Percentiles rank a stretch among this genome's conserved stretches.
Evolutionary conservation across 495 filamentous ascomycete species (phyloP).

Genomic region (Extremus antarcticus): DNA sequence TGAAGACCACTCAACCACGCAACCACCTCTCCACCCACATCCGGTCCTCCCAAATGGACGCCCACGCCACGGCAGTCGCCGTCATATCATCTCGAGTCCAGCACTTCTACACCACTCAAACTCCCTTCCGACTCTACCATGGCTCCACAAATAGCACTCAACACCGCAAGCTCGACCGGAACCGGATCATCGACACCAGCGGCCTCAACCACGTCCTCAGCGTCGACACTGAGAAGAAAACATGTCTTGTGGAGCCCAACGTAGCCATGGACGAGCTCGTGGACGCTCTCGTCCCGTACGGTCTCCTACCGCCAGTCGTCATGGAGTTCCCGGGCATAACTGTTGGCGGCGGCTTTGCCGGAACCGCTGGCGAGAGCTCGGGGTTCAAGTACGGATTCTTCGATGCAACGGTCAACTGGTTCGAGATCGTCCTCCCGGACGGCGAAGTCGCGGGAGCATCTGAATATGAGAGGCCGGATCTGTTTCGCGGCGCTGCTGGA

Average conservation of each 20-base stretch:
- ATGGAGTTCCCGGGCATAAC: slow-evolving; percentile 57
- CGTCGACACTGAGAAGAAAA: slow-evolving; percentile 31
- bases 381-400: slow-evolving; percentile 52
- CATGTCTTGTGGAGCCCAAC: slow-evolving; percentile 50
- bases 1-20: not conserved
- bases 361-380: slow-evolving; percentile 49
- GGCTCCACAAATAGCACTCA: slow-evolving; percentile 23
- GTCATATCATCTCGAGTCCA: slow-evolving; percentile 8
- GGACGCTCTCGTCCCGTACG: slow-evolving; percentile 39
- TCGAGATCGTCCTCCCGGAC: slow-evolving; percentile 51
- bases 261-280: slow-evolving; percentile 55
- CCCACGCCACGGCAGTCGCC: slow-evolving; percentile 6
- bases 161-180: slow-evolving; percentile 23
- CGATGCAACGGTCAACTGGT: slow-evolving; percentile 40
- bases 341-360: slow-evolving; percentile 50
- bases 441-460: slow-evolving; percentile 39
- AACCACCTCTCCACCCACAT: not conserved
- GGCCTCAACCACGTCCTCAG: slow-evolving; percentile 25
- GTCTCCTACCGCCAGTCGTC: slow-evolving; percentile 46
- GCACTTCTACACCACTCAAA: slow-evolving; percentile 2
- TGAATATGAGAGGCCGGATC: slow-evolving; percentile 32
- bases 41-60: slow-evolving; percentile 4
- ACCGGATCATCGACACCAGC: slow-evolving; percentile 46
- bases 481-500: slow-evolving; percentile 46
- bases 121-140: slow-evolving; percentile 23